Evolutionary conservation across 352 stramenopile genomes (phyloP).

Genomic region (Pythium plurisporium): DNA sequence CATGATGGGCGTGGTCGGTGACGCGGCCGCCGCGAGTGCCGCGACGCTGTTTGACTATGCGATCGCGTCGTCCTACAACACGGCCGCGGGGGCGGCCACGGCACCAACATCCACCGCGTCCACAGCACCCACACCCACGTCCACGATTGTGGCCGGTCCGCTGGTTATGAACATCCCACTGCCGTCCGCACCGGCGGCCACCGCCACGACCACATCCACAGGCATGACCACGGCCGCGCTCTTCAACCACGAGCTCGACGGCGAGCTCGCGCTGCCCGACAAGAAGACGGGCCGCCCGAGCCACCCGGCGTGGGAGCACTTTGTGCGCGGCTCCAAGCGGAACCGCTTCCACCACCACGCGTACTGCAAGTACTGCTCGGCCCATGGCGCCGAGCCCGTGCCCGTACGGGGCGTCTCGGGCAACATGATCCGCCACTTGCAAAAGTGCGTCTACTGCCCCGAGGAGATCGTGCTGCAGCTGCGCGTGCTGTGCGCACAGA

Average conservation of each 20-base stretch:
- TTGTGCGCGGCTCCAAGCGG: constrained; percentile 68
- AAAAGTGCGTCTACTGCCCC: constrained; percentile 76
- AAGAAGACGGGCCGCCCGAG: constrained; percentile 69
- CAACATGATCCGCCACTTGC: constrained; percentile 82
- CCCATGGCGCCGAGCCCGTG: constrained; percentile 42
- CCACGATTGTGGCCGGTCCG: background rate
- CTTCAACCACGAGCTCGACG: constrained; percentile 14
- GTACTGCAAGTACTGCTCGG: constrained; percentile 65
- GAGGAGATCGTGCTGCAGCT: constrained; percentile 62
- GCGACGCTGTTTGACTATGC: constrained; percentile 24
- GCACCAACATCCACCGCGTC: background rate
- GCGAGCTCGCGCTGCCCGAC: constrained; percentile 24
- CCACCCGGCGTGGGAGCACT: constrained; percentile 77
- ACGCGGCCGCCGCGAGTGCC: background rate
- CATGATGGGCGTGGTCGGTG: constrained; percentile 19
- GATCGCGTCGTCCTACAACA: constrained; percentile 18
- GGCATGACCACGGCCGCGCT: background rate
- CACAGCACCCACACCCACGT: background rate
- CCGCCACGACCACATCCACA: background rate
- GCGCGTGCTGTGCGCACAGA: constrained; percentile 60
- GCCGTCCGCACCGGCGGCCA: background rate
- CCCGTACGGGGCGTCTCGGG: constrained; percentile 63
- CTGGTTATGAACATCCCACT: background rate
- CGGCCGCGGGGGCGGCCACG: background rate
- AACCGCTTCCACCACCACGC: constrained; percentile 83